Conservation (phyloP, 2,329 filamentous ascomycete species). For the Cordyceps javanica region DNA sequence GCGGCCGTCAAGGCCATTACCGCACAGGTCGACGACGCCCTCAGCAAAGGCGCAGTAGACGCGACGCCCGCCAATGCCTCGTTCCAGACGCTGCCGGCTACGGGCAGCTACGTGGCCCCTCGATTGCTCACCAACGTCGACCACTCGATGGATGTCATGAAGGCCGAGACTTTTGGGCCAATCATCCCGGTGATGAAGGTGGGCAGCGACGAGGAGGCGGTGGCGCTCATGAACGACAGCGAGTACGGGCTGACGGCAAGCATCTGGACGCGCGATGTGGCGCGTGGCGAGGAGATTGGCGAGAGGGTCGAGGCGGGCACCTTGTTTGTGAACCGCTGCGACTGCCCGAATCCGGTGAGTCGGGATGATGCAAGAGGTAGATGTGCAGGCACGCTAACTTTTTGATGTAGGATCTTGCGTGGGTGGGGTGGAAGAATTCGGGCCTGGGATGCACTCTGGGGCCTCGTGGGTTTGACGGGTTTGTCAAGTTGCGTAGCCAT, state of each 20-base stretch:
- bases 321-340: constrained; percentile 91
- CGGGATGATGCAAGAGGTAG: background rate
- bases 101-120: constrained; percentile 83
- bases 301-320: constrained; percentile 86
- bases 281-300: constrained; percentile 68
- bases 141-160: constrained; percentile 85
- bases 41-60: constrained; percentile 77
- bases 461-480: constrained; percentile 88
- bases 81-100: constrained; percentile 63
- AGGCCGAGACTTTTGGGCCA: constrained; percentile 89
- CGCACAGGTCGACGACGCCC: constrained; percentile 72
- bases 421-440: constrained; percentile 97
- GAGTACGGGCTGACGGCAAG: constrained; percentile 93
- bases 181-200: constrained; percentile 92
- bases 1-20: constrained; percentile 69
- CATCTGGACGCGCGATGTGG: constrained; percentile 88
- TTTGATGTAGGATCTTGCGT: constrained; percentile 70
- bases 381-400: background rate
- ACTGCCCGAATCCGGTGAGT: constrained; percentile 85
- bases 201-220: constrained; percentile 70
- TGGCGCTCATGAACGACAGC: constrained; percentile 87
- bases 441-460: constrained; percentile 90
- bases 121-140: constrained; percentile 73
- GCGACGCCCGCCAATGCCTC: constrained; percentile 75
- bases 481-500: constrained; percentile 94